Evolutionary conservation across 139 green algal species (phyloP).

Genomic region (Chlamydomonas asymmetrica): DNA sequence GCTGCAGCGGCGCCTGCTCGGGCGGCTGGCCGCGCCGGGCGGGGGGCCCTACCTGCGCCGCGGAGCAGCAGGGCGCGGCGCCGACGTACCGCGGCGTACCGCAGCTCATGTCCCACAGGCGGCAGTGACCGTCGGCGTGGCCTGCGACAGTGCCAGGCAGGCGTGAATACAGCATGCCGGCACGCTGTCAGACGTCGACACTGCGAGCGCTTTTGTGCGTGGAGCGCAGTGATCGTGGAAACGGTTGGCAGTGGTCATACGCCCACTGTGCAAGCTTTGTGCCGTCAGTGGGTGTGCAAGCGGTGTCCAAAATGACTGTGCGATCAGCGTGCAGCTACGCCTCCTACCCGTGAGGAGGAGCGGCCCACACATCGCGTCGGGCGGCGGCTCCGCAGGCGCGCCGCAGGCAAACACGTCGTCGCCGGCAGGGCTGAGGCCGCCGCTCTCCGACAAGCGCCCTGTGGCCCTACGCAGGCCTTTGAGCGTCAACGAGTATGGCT

Average conservation of each 20-base stretch:
- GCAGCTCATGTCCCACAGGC: constrained; percentile 45
- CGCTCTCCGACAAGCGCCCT: no score
- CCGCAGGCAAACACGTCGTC: constrained; percentile 3
- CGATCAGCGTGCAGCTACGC: no score
- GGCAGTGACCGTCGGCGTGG: constrained; percentile 44
- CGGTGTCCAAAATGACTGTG: no score
- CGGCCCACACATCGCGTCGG: constrained; percentile 6
- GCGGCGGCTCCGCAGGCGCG: neutral
- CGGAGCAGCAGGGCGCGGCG: constrained; percentile 8
- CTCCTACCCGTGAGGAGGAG: constrained; percentile 21
- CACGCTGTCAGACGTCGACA: no score
- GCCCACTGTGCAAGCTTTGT: no score
- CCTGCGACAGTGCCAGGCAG: constrained; percentile 5
- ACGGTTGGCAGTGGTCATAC: no score
- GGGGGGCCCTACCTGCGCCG: neutral
- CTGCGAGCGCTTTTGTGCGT: no score
- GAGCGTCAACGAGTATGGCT: no score
- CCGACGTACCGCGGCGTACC: constrained; percentile 31
- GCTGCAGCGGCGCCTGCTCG: neutral
- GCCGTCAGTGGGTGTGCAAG: no score
- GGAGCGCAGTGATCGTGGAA: no score
- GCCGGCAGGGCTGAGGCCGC: neutral
- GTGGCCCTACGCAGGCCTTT: no score
- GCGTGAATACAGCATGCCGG: neutral
- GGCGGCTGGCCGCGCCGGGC: neutral